Evolutionary conservation across 1,284 basidiomycete species (phyloP).

Genomic region (Leccinum laetum): DNA sequence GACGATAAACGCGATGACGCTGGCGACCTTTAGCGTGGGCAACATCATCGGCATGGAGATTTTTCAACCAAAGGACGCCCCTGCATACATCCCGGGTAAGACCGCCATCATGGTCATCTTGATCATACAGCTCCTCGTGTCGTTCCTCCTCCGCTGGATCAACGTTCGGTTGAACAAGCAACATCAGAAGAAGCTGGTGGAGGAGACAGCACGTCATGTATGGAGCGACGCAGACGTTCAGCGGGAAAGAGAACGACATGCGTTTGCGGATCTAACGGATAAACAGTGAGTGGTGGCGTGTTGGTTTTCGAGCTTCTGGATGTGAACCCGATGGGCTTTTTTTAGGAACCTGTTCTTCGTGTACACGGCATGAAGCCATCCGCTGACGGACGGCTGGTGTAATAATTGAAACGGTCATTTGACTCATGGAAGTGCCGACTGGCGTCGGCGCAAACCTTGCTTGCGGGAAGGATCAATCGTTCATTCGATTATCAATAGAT

Average conservation of each 20-base stretch:
- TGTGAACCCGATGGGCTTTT: constrained; percentile 4
- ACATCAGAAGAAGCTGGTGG: constrained; percentile 14
- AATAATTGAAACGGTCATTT: not conserved
- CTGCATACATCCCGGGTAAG: constrained; percentile 36
- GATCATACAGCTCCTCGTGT: constrained; percentile 20
- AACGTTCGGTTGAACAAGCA: constrained; percentile 27
- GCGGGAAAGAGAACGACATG: constrained; percentile 32
- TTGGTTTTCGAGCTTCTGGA: not conserved
- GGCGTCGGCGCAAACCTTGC: too few species aligned
- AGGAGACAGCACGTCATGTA: constrained; percentile 23
- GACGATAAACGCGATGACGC: constrained; percentile 33
- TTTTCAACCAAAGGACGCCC: constrained; percentile 36
- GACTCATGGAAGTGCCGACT: too few species aligned
- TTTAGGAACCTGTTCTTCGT: not conserved
- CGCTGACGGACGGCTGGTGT: not conserved
- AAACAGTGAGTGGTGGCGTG: constrained; percentile 22
- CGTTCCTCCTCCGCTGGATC: constrained; percentile 25
- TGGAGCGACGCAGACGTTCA: constrained; percentile 36
- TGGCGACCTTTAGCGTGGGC: constrained; percentile 30
- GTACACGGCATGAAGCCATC: not conserved
- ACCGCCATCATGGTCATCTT: constrained; percentile 32
- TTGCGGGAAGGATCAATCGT: too few species aligned
- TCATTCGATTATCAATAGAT: too few species aligned
- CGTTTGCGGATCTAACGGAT: constrained; percentile 38
- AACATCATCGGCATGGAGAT: constrained; percentile 35